Evolutionary conservation across 768 basidiomycete genomes (phyloP).

Genomic region (Leccinum arenicola): DNA sequence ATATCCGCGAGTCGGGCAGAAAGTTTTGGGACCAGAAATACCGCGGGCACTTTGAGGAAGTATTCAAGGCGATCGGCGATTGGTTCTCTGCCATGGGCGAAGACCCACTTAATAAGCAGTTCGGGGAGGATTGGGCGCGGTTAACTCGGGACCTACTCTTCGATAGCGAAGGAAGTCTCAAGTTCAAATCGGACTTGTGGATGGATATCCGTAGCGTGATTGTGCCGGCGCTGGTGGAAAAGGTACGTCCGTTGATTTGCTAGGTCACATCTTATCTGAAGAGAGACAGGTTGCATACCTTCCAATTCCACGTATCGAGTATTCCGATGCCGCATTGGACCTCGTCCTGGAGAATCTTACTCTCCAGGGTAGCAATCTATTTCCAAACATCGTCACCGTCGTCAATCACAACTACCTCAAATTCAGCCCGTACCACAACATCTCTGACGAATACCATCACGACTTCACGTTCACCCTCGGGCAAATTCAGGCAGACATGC

Average conservation of each 20-base stretch:
- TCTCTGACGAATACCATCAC: constrained; percentile 61
- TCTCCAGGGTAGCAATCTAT: constrained; percentile 82
- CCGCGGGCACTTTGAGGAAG: constrained; percentile 72
- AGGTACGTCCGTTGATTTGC: constrained; percentile 41
- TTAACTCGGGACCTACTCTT: constrained; percentile 85
- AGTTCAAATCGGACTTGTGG: constrained; percentile 90
- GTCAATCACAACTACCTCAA: constrained; percentile 82
- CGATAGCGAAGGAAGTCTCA: constrained; percentile 69
- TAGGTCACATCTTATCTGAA: not conserved
- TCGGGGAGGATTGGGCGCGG: constrained; percentile 81
- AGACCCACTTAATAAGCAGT: constrained; percentile 76
- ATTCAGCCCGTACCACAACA: constrained; percentile 72
- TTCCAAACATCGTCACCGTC: constrained; percentile 73
- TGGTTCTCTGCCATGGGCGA: constrained; percentile 87
- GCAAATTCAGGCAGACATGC: constrained; percentile 93
- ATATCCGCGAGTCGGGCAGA: constrained; percentile 69
- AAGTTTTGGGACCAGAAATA: constrained; percentile 77
- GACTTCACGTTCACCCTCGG: constrained; percentile 70
- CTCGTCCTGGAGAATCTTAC: constrained; percentile 93
- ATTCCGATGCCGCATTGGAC: constrained; percentile 82
- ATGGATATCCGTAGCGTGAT: constrained; percentile 83
- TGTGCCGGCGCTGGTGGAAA: constrained; percentile 71
- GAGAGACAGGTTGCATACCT: constrained; percentile 61
- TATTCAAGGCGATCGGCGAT: constrained; percentile 65
- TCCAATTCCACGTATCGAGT: constrained; percentile 93